Evolutionary conservation across 1,284 basidiomycete genomes (phyloP), one percentile per base, ranked within the genome.

Genomic region (Ceratobasidium papillatum): DNA sequence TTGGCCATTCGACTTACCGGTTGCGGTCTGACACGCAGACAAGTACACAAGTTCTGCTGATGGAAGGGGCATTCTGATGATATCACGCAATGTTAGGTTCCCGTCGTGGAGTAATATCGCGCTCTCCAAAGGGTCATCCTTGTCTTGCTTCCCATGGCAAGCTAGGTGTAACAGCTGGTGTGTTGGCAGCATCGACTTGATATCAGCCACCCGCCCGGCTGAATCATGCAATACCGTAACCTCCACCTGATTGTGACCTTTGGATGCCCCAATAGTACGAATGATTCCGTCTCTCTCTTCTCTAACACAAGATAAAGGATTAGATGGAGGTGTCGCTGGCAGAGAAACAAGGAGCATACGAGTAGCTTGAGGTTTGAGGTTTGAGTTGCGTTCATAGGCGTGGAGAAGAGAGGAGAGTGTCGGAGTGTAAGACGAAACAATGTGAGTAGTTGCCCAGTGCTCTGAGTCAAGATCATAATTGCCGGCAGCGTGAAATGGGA

Each of bases 1-100:
- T 36, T 36, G 49, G 14, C n/a, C 54, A 34, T 7, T 19, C 8
- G 9, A 36, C 64, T 38, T 34, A 68, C 64, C 64, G 7, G 49
- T 54, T 41, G 64, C 64, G 1, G 64, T 68, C 17, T 74, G 73
- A 43, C 73, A 74, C 11, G 73, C 73, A 22, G 73, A 74, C n/a
- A 74, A 49, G 25, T 64, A 56, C 9, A 64, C 73, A 12, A 74
- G 54, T 41, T 74, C 73, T 11, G 73, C 73, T 14, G 11, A 27
- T 22, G 49, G 73, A n/a, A 64, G 63, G 1, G 47, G 47, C 19
- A 34, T 45, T 34, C 68, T 52, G 54, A 74, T 65, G 47, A 74
- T 74, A 14, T 74, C 73, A 2, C 59, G 43, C n/a, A 74, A 32
- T 30, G 59, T 65, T 32, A 74, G 27, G 12, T 63, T 32, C 1